These are phyloP conservation scores for Naganishia vishniacii DNA, from an alignment of 768 basidiomycete species.

Conservation along the genomic window DNA sequence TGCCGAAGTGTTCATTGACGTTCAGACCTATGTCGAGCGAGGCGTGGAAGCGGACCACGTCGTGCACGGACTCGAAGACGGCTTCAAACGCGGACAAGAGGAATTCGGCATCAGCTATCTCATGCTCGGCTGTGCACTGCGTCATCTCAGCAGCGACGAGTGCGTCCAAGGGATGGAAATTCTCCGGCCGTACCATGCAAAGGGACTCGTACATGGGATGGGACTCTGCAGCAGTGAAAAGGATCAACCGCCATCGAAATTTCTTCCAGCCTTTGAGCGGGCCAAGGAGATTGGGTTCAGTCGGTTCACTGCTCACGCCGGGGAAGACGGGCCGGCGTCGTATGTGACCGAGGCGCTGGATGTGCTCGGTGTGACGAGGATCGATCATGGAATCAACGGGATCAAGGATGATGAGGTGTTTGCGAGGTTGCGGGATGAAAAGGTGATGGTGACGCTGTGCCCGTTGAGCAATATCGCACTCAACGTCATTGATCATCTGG, in stretches of 20 bases:
- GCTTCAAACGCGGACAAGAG: constrained; percentile 26
- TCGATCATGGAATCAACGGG: constrained; percentile 35
- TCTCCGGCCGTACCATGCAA: constrained; percentile 26
- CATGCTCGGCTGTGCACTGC: constrained; percentile 33
- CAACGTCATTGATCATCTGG: constrained; percentile 26
- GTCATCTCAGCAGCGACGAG: constrained; percentile 27
- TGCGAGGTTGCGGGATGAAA: constrained; percentile 24
- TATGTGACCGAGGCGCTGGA: constrained; percentile 28
- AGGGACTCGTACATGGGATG: constrained; percentile 29
- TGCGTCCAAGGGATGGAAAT: constrained; percentile 25
- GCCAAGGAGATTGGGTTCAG: constrained; percentile 29
- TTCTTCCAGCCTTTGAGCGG: constrained; percentile 24
- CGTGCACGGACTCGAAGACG: constrained; percentile 31
- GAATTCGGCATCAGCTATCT: constrained; percentile 31
- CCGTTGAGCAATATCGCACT: constrained; percentile 34
- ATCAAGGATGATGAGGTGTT: constrained; percentile 31
- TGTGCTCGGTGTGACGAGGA: constrained; percentile 29
- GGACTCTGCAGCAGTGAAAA: constrained; percentile 30
- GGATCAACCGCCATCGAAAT: constrained; percentile 30
- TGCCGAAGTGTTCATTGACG: constrained; percentile 34
- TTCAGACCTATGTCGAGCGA: constrained; percentile 32
- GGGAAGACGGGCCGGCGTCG: constrained; percentile 35
- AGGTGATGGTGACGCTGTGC: constrained; percentile 33
- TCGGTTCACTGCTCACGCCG: constrained; percentile 32
- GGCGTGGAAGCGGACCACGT: constrained; percentile 28